A percentile compares a stretch with the other conserved stretches of the same genome.
phyloP scores from a whole-genome alignment of 257 asterid genomes.

The Solanum arcanum region DNA sequence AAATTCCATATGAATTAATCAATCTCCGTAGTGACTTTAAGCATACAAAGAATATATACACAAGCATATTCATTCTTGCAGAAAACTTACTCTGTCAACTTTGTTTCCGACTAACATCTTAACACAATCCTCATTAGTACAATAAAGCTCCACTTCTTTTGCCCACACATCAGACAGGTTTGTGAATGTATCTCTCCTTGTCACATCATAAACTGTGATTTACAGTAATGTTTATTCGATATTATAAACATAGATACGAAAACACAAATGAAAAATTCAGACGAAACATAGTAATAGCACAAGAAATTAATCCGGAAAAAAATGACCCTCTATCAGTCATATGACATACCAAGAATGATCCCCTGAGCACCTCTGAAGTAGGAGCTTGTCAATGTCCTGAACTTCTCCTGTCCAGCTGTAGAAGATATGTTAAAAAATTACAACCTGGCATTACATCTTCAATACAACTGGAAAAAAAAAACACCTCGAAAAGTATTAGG shows the following conservation, averaged over 20 bases:
- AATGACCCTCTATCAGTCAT: neutral
- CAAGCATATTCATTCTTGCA: neutral
- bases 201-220: conserved; percentile 66
- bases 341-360: conserved; percentile 60
- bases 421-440: neutral
- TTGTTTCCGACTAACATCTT: conserved; percentile 92
- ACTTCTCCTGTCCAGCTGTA: conserved; percentile 95
- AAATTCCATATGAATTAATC: neutral
- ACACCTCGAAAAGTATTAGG: neutral
- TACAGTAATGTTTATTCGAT: neutral
- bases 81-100: conserved; percentile 62
- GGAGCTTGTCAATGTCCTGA: conserved; percentile 56
- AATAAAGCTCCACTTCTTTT: conserved; percentile 69
- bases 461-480: neutral
- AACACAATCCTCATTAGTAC: conserved; percentile 62
- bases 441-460: neutral
- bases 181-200: conserved; percentile 73
- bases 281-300: neutral
- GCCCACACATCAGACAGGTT: conserved; percentile 80
- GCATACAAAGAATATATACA: neutral
- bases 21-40: neutral
- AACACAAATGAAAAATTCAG: neutral
- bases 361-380: conserved; percentile 53
- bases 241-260: neutral
- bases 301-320: neutral